These are phyloP conservation scores for Geoglossum glabrum DNA, from an alignment of 495 filamentous ascomycete species.

Conservation along the genomic window DNA sequence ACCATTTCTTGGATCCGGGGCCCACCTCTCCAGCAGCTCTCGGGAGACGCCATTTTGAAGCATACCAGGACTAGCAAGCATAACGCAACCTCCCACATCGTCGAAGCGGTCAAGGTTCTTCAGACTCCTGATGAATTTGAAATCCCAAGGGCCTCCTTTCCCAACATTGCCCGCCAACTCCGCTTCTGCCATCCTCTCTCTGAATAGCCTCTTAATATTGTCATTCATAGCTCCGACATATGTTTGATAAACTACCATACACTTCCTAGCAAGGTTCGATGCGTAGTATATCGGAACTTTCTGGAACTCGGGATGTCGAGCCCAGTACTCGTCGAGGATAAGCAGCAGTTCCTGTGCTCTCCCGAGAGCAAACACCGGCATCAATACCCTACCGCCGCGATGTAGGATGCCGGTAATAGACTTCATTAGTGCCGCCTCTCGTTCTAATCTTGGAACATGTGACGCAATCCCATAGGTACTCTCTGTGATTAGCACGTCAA, in stretches of 20 bases:
- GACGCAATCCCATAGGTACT: conserved; percentile 89
- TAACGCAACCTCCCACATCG: conserved; percentile 86
- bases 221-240: conserved; percentile 97
- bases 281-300: conserved; percentile 93
- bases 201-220: conserved; percentile 82
- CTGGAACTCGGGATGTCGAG: conserved; percentile 63
- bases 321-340: conserved; percentile 95
- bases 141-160: conserved; percentile 82
- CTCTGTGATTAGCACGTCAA: conserved; percentile 93
- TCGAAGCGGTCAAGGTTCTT: conserved; percentile 90
- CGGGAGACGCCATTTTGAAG: conserved; percentile 84
- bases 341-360: conserved; percentile 83
- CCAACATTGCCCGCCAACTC: conserved; percentile 50
- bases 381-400: conserved; percentile 74
- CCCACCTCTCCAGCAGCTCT: conserved; percentile 86
- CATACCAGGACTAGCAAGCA: conserved; percentile 96
- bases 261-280: conserved; percentile 78
- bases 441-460: conserved; percentile 70
- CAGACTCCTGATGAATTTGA: conserved; percentile 72
- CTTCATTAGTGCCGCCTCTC: conserved; percentile 87
- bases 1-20: conserved; percentile 83
- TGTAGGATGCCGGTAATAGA: conserved; percentile 75
- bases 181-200: conserved; percentile 69
- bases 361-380: conserved; percentile 91
- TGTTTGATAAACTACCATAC: conserved; percentile 97